phyloP scores from a whole-genome alignment of 129 eudicot genomes.

The Flaveria ramosissima region DNA sequence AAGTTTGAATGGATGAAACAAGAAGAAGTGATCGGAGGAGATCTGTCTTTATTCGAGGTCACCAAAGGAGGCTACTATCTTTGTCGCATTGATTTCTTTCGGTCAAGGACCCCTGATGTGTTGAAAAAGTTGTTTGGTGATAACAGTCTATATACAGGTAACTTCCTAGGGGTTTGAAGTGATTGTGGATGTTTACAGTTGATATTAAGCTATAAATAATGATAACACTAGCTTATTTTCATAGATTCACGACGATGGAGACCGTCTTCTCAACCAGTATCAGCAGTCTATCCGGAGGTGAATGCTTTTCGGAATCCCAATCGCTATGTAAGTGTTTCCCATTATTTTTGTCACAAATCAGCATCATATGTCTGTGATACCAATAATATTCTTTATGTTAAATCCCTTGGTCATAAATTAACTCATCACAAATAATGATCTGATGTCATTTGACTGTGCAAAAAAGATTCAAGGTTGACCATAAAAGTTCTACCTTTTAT shows the following conservation, averaged over 20 bases:
- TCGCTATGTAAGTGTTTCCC: not conserved
- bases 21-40: conserved; percentile 7
- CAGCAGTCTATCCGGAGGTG: not conserved
- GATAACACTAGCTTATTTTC: not conserved
- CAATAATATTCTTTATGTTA: not conserved
- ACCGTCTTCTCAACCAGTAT: not conserved
- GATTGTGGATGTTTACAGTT: not conserved
- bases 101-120: not conserved
- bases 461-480: not conserved
- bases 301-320: not conserved
- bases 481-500: not conserved
- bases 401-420: not conserved
- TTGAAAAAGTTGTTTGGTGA: conserved; percentile 12
- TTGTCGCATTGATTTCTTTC: conserved; percentile 1
- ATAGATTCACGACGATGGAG: conserved; percentile 1
- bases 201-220: not conserved
- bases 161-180: not conserved
- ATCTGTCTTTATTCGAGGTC: conserved; percentile 2
- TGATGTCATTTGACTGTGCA: not conserved
- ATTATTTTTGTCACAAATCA: not conserved
- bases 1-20: not conserved
- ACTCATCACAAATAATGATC: not conserved
- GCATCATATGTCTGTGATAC: not conserved
- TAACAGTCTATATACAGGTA: not conserved
- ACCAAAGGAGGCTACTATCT: conserved; percentile 4